Conservation (phyloP, 2,329 filamentous ascomycete species). For the Fusarium mangiferae region DNA sequence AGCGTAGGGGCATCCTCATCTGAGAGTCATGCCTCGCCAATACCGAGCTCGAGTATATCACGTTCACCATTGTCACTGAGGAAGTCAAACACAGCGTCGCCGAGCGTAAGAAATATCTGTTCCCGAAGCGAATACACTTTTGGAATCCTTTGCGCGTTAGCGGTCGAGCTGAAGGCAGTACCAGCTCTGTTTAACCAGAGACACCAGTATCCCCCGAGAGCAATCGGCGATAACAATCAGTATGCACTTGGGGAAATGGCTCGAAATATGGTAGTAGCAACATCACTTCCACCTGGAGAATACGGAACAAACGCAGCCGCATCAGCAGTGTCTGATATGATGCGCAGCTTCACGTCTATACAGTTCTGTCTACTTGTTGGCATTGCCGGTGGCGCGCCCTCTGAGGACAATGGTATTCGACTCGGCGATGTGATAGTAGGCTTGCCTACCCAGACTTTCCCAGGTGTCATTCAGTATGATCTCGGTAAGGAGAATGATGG, state of each 20-base stretch:
- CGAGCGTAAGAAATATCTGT: rapidly evolving
- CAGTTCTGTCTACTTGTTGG: background rate
- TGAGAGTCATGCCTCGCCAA: background rate
- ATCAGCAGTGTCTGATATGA: background rate
- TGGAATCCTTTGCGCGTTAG: background rate
- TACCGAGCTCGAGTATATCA: background rate
- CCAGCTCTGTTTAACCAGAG: background rate
- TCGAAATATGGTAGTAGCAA: background rate
- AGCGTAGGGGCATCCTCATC: background rate
- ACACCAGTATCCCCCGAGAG: rapidly evolving
- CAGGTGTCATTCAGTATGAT: background rate
- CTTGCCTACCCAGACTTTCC: background rate
- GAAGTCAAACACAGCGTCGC: rapidly evolving
- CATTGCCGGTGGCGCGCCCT: background rate
- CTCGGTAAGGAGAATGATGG: background rate
- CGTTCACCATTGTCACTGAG: background rate
- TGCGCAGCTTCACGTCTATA: background rate
- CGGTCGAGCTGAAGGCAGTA: background rate
- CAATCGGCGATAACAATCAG: background rate
- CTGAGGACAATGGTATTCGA: background rate
- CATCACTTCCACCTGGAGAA: background rate
- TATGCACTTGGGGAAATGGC: background rate
- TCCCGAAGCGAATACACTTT: rapidly evolving
- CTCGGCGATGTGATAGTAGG: background rate
- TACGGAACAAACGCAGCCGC: background rate